These are phyloP conservation scores for Pulveroboletus sp. DNA, from an alignment of 768 basidiomycete species.

Conservation along the genomic window DNA sequence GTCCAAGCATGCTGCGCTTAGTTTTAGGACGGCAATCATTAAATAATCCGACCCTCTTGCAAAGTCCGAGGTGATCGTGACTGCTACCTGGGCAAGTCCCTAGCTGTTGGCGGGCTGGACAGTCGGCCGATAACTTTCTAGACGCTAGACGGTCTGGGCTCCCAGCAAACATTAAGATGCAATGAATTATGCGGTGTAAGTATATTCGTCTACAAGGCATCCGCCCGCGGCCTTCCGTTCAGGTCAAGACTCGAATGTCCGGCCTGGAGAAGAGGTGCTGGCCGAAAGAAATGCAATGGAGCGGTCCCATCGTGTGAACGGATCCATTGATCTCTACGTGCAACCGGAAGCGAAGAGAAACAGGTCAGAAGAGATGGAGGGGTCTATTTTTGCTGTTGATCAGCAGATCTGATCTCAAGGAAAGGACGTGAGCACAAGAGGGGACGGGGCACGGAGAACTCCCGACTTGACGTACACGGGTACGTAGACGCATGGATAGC, in stretches of 20 bases:
- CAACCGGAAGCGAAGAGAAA: constrained; percentile 22
- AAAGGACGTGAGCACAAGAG: constrained; percentile 6
- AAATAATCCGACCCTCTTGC: constrained; percentile 9
- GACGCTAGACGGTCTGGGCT: neutral
- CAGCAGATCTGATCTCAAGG: constrained; percentile 18
- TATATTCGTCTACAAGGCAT: constrained; percentile 17
- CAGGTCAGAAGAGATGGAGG: neutral
- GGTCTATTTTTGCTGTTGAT: constrained; percentile 30
- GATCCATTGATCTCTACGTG: constrained; percentile 12
- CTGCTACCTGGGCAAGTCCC: neutral
- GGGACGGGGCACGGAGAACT: constrained; percentile 1
- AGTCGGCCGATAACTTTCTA: neutral
- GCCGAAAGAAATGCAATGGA: constrained; percentile 7
- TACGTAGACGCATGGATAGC: constrained; percentile 52
- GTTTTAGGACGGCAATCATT: constrained; percentile 19
- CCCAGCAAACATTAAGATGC: constrained; percentile 12
- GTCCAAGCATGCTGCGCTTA: neutral
- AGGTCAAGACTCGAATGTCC: constrained; percentile 6
- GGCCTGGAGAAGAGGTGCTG: neutral
- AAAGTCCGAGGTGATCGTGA: constrained; percentile 30
- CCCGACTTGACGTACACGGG: constrained; percentile 52
- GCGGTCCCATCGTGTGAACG: constrained; percentile 22
- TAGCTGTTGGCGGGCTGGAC: neutral
- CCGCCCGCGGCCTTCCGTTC: constrained; percentile 9
- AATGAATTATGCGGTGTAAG: constrained; percentile 28